A percentile compares a stretch with the other conserved stretches of the same genome.
Evolutionary conservation across 495 filamentous ascomycete genomes (phyloP).

Genomic region (Trichoderma asperelloides): DNA sequence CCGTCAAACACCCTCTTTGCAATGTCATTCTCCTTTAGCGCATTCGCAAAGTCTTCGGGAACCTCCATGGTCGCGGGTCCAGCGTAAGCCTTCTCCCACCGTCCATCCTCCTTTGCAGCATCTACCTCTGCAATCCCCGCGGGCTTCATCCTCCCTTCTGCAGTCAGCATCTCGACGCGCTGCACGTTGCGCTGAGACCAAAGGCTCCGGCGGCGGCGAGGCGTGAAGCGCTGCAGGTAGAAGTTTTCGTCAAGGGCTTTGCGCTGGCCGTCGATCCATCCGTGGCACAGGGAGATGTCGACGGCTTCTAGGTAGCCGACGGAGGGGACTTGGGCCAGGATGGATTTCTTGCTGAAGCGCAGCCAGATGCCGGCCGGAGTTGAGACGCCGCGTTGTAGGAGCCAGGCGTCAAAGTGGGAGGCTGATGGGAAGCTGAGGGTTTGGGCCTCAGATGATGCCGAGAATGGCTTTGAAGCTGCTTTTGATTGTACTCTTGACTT

Average conservation of each 20-base stretch:
- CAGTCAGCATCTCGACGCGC: constrained; percentile 32
- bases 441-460: neutral
- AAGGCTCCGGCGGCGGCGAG: constrained; percentile 41
- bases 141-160: constrained; percentile 36
- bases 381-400: constrained; percentile 28
- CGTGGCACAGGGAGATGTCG: constrained; percentile 47
- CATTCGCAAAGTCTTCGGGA: constrained; percentile 33
- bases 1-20: constrained; percentile 31
- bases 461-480: neutral
- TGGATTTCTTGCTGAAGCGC: constrained; percentile 43
- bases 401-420: constrained; percentile 35
- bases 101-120: constrained; percentile 44
- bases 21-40: constrained; percentile 20
- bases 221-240: constrained; percentile 46
- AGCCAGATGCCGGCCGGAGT: constrained; percentile 40
- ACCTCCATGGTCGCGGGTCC: constrained; percentile 33
- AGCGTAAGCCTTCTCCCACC: constrained; percentile 47
- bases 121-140: constrained; percentile 41
- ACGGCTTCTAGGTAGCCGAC: constrained; percentile 45
- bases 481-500: neutral
- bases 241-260: constrained; percentile 28
- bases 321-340: constrained; percentile 26
- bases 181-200: constrained; percentile 44
- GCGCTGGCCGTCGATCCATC: constrained; percentile 52
- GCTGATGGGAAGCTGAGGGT: constrained; percentile 25